Evolutionary conservation across 176 grass and related monocot species (phyloP), one percentile per base, ranked within the genome.

Genomic region (Rhipidocladum racemiflorum): DNA sequence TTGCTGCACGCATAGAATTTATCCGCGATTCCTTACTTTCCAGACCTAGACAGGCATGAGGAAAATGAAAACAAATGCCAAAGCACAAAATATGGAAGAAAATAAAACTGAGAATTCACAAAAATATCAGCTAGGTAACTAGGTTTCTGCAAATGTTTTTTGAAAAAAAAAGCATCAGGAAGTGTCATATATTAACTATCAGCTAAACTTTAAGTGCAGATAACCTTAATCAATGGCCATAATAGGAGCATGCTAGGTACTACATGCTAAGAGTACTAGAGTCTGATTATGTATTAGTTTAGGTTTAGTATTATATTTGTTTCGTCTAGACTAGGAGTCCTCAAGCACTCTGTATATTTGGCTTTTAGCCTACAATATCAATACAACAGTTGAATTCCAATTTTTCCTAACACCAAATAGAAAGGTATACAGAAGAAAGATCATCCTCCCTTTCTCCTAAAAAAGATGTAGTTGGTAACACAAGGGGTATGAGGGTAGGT

Each of bases 1-100:
- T 88, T 64, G 91, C 93, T 20, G 87, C 85, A 79, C 89, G 97
- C 97, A 99, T 99, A 82, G 91, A 94, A 92, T 88, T 92, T 69
- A 94, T 76, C 20, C 89, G 89, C 90, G 91, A 86, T 87, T 99
- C 97, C 83, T 85, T 91, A 60, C 69, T 70, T 83, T 96, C 93
- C 61, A 99, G 85, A 74, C 91, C 97, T 99, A 78, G 67, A 60
- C 39, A 90, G 54, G 69, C 76, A 88, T 32, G 80, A 66, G 36
- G 30, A 30, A 80, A 85, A 85, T 34, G 65, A 76, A 86, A 78
- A 67, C 7, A 42, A 79, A 71, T 77, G 23, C 42, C 80, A 42
- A 68, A 69, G 29, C 36, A 23, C 66, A 69, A 32, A 63, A 86
- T 78, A 62, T 50, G 30, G 21, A 78, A 46, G 39, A 13, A 66